Evolutionary conservation across 352 stramenopile species (phyloP), one percentile per base, ranked within the genome.

Genomic region (Lagenidium sp.): DNA sequence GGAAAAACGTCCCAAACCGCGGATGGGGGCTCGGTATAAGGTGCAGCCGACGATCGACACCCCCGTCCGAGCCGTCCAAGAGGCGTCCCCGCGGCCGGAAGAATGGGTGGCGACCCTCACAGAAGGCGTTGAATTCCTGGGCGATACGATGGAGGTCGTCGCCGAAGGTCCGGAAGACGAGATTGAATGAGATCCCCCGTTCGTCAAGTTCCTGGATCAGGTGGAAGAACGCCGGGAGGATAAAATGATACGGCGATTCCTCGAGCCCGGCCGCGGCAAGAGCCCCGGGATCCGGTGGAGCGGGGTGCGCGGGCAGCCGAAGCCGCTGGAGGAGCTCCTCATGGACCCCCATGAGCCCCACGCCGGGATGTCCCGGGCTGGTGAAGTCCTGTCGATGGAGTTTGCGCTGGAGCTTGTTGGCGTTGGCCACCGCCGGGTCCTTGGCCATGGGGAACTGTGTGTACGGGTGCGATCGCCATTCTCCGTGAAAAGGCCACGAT

Each of bases 41-140:
- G 26, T 83, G 40, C 46, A 80, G 51, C 4, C 77, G 57, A 1
- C 74, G 68, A 41, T 89, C 77, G 16, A 76, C 28, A 4, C 46
- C 35, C 15, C 61, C 68, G 44, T 65, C 41, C 11, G 56, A 72
- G 39, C 77, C 77, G 38, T 90, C 67, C 72, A 90, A 84, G 24
- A 59, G 53, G 4, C 6, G 15, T 13, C 55, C 58, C 12, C 31
- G 23, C 4, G 75, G 47, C 4, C 53, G 54, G 41, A 84, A 83
- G 25, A 60, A 78, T 25, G 78, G 78, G 35, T 90, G 78, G 1
- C 53, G 38, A 11, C 72, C 68, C 41, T 82, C 63, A 41, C 78
- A 90, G 39, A 90, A 90, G 29, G 57, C 57, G 34, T 90, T 90
- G 50, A 90, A 87, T 44, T 90, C 78, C 32, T 80, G 52, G 2